A percentile compares a stretch with the other conserved stretches of the same genome.
phyloP scores from a whole-genome alignment of 345 rosid genomes.

The Passiflora organensis region DNA sequence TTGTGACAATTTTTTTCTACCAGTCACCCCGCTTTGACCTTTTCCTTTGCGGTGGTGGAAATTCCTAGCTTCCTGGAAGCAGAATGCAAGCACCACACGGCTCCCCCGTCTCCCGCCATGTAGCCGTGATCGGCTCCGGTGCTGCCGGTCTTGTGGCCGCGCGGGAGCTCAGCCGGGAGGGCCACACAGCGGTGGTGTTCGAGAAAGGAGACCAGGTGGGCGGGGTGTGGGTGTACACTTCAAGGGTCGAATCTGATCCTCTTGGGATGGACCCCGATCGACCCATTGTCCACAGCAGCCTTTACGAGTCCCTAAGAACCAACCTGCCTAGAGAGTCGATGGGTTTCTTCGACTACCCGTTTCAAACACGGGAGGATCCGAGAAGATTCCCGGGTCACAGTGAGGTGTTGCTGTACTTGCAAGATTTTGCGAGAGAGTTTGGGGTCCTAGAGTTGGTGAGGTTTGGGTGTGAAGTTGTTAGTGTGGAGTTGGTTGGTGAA shows the following conservation, averaged over 20 bases:
- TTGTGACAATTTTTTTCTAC: no score
- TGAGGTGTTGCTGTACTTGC: slow-evolving; percentile 18
- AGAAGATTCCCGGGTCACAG: slow-evolving; percentile 21
- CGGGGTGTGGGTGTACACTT: slow-evolving; percentile 23
- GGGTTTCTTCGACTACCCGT: slow-evolving; percentile 27
- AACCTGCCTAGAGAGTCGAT: slow-evolving; percentile 25
- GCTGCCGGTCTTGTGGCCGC: slow-evolving; percentile 21
- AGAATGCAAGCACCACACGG: background rate
- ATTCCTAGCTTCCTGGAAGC: no score
- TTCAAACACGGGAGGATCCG: slow-evolving; percentile 10
- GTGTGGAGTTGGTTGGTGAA: slow-evolving; percentile 1
- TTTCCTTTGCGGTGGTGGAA: no score
- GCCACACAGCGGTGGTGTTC: slow-evolving; percentile 25
- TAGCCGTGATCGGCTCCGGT: slow-evolving; percentile 31
- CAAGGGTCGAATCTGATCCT: slow-evolving; percentile 20
- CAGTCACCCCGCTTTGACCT: no score
- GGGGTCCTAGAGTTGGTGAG: slow-evolving; percentile 13
- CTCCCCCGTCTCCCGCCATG: background rate
- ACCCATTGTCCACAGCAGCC: slow-evolving; percentile 13
- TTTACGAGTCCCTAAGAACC: slow-evolving; percentile 21
- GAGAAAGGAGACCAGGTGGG: slow-evolving; percentile 19
- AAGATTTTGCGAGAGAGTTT: slow-evolving; percentile 17
- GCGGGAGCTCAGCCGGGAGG: slow-evolving; percentile 30
- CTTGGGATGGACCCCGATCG: slow-evolving; percentile 24
- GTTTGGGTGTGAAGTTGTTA: slow-evolving; percentile 13